Evolutionary conservation across 306 rosid genomes (phyloP).

Genomic region (Prunus mira): DNA sequence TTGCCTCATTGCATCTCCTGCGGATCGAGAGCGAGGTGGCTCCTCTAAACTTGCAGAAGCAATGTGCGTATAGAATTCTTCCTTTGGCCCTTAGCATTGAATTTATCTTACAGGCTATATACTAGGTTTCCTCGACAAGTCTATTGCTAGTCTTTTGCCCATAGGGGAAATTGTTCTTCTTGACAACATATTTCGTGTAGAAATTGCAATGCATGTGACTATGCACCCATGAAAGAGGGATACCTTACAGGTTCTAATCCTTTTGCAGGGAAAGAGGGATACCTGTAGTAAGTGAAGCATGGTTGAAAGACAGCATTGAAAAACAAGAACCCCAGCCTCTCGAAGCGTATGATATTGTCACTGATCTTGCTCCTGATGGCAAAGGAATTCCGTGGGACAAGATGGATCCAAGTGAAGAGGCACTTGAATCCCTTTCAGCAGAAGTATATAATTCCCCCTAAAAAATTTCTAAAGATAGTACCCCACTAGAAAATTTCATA

Average conservation of each 20-base stretch:
- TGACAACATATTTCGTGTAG: background rate
- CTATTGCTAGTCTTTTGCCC: background rate
- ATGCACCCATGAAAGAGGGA: background rate
- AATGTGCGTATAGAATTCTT: slow-evolving; percentile 39
- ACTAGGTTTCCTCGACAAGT: background rate
- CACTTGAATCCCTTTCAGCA: slow-evolving; percentile 64
- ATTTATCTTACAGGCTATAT: background rate
- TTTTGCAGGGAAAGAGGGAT: slow-evolving; percentile 61
- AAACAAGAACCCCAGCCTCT: slow-evolving; percentile 82
- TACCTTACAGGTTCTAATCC: background rate
- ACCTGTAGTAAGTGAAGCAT: slow-evolving; percentile 65
- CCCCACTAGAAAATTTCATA: background rate
- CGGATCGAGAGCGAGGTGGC: slow-evolving; percentile 68
- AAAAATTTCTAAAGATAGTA: background rate
- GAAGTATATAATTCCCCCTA: slow-evolving; percentile 41
- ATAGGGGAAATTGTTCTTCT: background rate
- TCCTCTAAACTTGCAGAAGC: slow-evolving; percentile 67
- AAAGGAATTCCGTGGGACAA: slow-evolving; percentile 83
- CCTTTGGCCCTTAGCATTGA: background rate
- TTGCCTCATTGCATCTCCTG: slow-evolving; percentile 67
- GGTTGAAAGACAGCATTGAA: slow-evolving; percentile 69
- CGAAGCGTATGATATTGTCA: slow-evolving; percentile 65
- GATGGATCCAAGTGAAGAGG: slow-evolving; percentile 73
- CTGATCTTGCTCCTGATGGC: slow-evolving; percentile 68
- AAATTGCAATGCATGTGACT: background rate